Percentiles rank a stretch among this genome's conserved stretches.
Conservation (phyloP, 768 basidiomycete genomes). For the Boletus eberwhitei region DNA sequence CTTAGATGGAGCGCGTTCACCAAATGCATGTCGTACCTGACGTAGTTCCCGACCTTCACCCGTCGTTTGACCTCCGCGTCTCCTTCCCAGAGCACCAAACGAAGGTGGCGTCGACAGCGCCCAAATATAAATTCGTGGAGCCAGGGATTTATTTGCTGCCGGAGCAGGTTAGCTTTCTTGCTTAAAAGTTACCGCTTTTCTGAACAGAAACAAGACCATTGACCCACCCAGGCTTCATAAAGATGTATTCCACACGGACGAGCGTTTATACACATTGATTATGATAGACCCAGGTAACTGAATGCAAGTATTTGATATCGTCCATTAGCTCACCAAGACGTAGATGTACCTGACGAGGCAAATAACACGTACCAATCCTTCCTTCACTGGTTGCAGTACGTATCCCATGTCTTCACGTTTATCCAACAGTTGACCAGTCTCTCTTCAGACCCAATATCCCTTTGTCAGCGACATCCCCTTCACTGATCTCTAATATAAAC, state of each 20-base stretch:
- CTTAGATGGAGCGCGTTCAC: conserved; percentile 87
- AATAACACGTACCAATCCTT: conserved; percentile 64
- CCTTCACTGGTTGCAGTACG: conserved; percentile 86
- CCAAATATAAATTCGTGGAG: conserved; percentile 45
- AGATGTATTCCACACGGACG: conserved; percentile 79
- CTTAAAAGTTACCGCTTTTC: neutral
- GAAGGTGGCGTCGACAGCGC: conserved; percentile 20
- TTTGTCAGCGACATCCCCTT: conserved; percentile 56
- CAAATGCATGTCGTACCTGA: conserved; percentile 94
- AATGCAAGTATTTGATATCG: conserved; percentile 21
- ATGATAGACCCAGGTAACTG: conserved; percentile 79
- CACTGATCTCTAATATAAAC: conserved; percentile 39
- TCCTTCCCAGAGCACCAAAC: conserved; percentile 41
- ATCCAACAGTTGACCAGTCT: neutral
- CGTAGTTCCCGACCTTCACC: conserved; percentile 65
- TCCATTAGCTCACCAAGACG: conserved; percentile 7
- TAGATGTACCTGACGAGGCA: conserved; percentile 80
- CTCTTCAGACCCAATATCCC: conserved; percentile 71
- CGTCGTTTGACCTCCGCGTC: conserved; percentile 72
- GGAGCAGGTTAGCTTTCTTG: conserved; percentile 51
- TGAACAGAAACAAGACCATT: conserved; percentile 47
- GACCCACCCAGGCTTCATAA: conserved; percentile 62
- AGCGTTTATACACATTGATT: conserved; percentile 80
- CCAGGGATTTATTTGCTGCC: conserved; percentile 69
- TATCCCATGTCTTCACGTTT: neutral